Percentiles rank a stretch among this genome's conserved stretches.
These are phyloP conservation scores for Neltuma alba DNA, from an alignment of 306 rosid species.

Conservation along the genomic window DNA sequence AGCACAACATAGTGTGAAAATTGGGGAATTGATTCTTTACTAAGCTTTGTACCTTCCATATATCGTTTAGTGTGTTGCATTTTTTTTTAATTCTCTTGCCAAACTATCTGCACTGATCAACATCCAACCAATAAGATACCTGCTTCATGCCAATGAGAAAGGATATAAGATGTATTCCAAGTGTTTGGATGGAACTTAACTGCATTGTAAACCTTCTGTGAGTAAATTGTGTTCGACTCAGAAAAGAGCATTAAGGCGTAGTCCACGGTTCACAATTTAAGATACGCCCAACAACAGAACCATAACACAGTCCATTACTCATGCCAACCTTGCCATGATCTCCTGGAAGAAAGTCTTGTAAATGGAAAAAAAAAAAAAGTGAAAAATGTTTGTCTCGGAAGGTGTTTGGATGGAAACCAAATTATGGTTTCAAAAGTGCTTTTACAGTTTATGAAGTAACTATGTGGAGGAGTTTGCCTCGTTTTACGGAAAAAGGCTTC, in stretches of 20 bases:
- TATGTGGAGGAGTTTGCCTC: too few species aligned
- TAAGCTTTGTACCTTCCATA: not conserved
- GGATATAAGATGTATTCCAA: not conserved
- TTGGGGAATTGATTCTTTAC: too few species aligned
- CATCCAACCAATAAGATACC: not conserved
- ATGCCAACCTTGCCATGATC: too few species aligned
- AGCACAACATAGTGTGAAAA: too few species aligned
- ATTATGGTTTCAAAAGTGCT: too few species aligned
- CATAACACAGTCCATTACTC: not conserved
- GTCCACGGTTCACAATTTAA: not conserved
- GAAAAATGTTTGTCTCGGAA: not conserved
- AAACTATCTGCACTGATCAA: not conserved
- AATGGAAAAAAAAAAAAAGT: not conserved
- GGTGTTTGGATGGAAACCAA: too few species aligned
- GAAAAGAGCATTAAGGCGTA: not conserved
- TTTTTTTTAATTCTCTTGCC: not conserved
- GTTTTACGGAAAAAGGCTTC: too few species aligned
- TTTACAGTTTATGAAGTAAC: too few species aligned
- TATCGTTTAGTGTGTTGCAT: not conserved
- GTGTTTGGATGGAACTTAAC: not conserved
- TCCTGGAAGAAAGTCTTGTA: too few species aligned
- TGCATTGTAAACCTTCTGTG: not conserved
- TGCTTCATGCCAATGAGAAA: not conserved
- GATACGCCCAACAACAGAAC: not conserved
- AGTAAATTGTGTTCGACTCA: not conserved